Evolutionary conservation across 208 protist species (phyloP).

Genomic region (Leptomonas seymouri): DNA sequence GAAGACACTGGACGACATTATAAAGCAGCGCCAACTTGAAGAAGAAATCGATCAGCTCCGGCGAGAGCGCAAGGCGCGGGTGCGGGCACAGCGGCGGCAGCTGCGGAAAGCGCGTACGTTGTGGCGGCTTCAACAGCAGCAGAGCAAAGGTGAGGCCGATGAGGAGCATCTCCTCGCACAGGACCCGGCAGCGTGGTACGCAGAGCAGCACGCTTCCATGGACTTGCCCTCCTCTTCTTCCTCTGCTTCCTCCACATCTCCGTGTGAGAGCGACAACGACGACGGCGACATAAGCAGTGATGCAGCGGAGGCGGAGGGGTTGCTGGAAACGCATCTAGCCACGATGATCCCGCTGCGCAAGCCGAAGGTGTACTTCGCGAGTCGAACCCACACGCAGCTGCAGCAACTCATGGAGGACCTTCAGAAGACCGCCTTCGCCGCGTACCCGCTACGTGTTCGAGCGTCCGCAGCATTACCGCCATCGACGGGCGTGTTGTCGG

Average conservation of each 20-base stretch:
- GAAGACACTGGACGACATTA: slow-evolving; percentile 26
- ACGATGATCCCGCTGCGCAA: slow-evolving; percentile 48
- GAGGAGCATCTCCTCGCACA: slow-evolving; percentile 25
- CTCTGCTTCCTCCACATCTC: slow-evolving; percentile 15
- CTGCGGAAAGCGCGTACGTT: slow-evolving; percentile 20
- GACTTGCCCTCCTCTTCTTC: slow-evolving; percentile 1
- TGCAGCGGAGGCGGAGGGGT: slow-evolving; percentile 8
- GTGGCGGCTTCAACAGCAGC: slow-evolving; percentile 23
- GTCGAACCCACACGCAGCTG: slow-evolving; percentile 96
- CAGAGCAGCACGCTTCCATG: slow-evolving; percentile 2
- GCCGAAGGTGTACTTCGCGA: slow-evolving; percentile 94
- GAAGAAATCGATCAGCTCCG: slow-evolving; percentile 24
- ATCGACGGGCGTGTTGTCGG: not conserved
- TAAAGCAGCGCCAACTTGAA: slow-evolving; percentile 40
- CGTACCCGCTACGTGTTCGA: slow-evolving; percentile 34
- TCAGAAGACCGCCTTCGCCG: slow-evolving; percentile 77
- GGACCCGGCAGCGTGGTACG: slow-evolving; percentile 24
- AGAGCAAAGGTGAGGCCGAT: not conserved
- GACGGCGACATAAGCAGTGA: slow-evolving; percentile 23
- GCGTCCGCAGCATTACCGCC: not conserved
- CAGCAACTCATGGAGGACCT: slow-evolving; percentile 93
- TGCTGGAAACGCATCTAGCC: slow-evolving; percentile 20
- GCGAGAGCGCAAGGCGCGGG: slow-evolving; percentile 28
- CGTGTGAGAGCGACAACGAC: slow-evolving; percentile 5
- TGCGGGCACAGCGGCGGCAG: slow-evolving; percentile 24